Evolutionary conservation across 768 basidiomycete species (phyloP), one percentile per base, ranked within the genome.

Genomic region (Roridomyces roridus): DNA sequence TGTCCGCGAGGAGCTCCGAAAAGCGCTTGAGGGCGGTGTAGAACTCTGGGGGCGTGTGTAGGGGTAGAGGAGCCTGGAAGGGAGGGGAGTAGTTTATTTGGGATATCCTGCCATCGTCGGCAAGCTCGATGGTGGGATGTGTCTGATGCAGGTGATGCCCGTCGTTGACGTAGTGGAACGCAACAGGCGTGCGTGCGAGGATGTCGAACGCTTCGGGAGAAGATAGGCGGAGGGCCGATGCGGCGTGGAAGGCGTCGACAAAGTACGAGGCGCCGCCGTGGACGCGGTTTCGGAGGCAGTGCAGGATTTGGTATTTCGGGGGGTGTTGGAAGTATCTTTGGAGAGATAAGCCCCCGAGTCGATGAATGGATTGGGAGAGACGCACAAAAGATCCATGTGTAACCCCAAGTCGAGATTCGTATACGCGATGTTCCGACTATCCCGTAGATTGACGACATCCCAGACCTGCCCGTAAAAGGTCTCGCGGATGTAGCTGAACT

Each of bases 11-110:
- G 12, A 87, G 63, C 0, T 71, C 65, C 2, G 86, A 80, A 62
- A 94, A 98, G 15, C 72, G 70, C 4, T 67, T 60, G 4, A 98
- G 74, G 5, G 92, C 89, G 1, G 74, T 64, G 65, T 88, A 91
- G 64, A 92, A 88, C 28, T 71, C 70, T 6, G 68, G 57, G 1
- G 86, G 82, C 4, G 87, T 87, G 28, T 72, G 67, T 18, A 81
- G 67, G 0, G 81, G 77, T 9, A 94, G 77, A 0, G 92, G 89
- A 0, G 90, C 94, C 74, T 96, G 94, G 81, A 98, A 98, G 0
- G 95, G 96, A 0, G 96, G 96, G 1, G 91, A 89, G 71, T 96
- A 98, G 73, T 95, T 98, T 66, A 98, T 82, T 57, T 88, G 81
- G 40, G 75, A 72, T 63, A 96, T 80, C 9, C 65, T 67, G 23